phyloP scores from a whole-genome alignment of 345 rosid species.

The Camelina hispida region DNA sequence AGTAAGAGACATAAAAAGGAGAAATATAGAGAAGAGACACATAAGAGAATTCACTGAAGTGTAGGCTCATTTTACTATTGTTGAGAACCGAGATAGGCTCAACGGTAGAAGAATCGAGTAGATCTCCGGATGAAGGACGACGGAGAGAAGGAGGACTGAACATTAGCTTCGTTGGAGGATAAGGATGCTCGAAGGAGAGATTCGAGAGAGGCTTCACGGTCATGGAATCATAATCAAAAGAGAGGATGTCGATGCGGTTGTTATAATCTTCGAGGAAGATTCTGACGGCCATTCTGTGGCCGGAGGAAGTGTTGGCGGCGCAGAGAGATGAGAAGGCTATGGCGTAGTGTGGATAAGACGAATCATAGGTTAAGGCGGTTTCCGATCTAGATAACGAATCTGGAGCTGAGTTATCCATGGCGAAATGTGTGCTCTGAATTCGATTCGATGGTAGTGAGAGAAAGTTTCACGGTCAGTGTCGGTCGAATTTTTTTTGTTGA shows the following conservation, averaged over 20 bases:
- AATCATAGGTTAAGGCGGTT: conserved; percentile 76
- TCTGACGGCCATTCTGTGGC: conserved; percentile 79
- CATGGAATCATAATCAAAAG: conserved; percentile 76
- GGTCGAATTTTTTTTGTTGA: not conserved
- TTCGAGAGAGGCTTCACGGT: conserved; percentile 58
- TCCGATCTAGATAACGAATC: conserved; percentile 81
- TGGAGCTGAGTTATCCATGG: conserved; percentile 81
- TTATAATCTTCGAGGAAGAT: conserved; percentile 83
- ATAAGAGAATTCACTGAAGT: too few species aligned
- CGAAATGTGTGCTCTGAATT: not conserved
- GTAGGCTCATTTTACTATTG: conserved; percentile 60
- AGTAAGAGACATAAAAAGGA: too few species aligned
- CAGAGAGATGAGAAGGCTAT: conserved; percentile 73
- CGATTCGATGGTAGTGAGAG: not conserved
- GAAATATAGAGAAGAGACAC: too few species aligned
- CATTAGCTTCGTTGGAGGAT: conserved; percentile 86
- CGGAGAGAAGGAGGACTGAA: conserved; percentile 62
- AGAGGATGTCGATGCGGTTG: conserved; percentile 83
- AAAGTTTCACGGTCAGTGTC: conserved; percentile 17
- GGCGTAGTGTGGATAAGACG: conserved; percentile 80
- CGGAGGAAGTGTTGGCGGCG: conserved; percentile 27
- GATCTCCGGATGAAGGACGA: conserved; percentile 46
- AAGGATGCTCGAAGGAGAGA: conserved; percentile 75
- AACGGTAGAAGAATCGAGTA: conserved; percentile 48
- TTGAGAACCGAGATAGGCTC: conserved; percentile 66